phyloP scores from a whole-genome alignment of 768 basidiomycete species.

The Fomitopsis serialis region DNA sequence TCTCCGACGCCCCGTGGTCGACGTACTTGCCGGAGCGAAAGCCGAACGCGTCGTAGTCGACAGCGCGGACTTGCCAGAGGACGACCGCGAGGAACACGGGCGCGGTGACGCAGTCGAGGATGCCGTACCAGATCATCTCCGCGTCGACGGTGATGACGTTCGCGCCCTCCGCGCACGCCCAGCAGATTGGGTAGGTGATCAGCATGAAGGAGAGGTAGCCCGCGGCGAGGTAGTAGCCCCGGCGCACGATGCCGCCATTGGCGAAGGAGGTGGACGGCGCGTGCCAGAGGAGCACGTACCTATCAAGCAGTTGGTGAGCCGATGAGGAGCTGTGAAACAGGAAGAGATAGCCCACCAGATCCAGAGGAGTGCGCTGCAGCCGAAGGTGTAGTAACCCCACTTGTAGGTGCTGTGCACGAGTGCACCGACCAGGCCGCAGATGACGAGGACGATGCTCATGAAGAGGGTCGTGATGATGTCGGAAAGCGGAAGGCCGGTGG shows the following conservation, averaged over 20 bases:
- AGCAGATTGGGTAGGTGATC: slow-evolving; percentile 46
- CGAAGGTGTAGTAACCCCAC: slow-evolving; percentile 40
- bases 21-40: slow-evolving; percentile 6
- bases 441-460: slow-evolving; percentile 38
- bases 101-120: slow-evolving; percentile 30
- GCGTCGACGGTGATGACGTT: slow-evolving; percentile 39
- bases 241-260: slow-evolving; percentile 9
- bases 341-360: slow-evolving; percentile 31
- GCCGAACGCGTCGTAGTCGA: slow-evolving; percentile 16
- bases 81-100: slow-evolving; percentile 27
- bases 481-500: slow-evolving; percentile 38
- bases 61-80: slow-evolving; percentile 14
- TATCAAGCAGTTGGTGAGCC: slow-evolving; percentile 11
- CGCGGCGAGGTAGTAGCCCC: slow-evolving; percentile 27
- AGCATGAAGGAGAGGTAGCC: slow-evolving; percentile 41
- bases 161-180: slow-evolving; percentile 44
- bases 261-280: slow-evolving; percentile 18
- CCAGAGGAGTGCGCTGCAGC: slow-evolving; percentile 35
- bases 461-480: slow-evolving; percentile 38
- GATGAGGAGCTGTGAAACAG: slow-evolving; percentile 14
- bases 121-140: slow-evolving; percentile 47
- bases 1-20: slow-evolving; percentile 3
- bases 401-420: slow-evolving; percentile 42
- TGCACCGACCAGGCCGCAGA: slow-evolving; percentile 37
- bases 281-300: slow-evolving; percentile 22